Evolutionary conservation across 805 yeast genomes (phyloP).

Genomic region (Nakazawaea anatomiae): DNA sequence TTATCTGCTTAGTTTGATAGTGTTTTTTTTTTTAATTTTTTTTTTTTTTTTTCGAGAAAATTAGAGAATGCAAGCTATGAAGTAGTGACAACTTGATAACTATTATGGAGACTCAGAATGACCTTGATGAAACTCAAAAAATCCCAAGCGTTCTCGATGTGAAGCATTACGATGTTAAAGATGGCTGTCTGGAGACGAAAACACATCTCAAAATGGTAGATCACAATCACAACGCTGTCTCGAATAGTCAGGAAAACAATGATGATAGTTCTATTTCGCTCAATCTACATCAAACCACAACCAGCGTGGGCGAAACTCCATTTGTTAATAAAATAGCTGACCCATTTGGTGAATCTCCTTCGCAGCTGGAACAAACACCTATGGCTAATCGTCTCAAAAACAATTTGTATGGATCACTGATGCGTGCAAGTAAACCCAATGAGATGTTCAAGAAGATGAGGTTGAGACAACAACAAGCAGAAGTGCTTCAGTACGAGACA

Average conservation of each 20-base stretch:
- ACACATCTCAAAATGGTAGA: background rate
- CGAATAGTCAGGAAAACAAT: background rate
- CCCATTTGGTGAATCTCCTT: slow-evolving; percentile 8
- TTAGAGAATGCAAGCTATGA: too few species aligned
- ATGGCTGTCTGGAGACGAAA: too few species aligned
- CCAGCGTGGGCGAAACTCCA: slow-evolving; percentile 2
- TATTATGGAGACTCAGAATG: background rate
- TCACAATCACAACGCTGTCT: background rate
- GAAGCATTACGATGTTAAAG: too few species aligned
- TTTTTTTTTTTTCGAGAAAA: too few species aligned
- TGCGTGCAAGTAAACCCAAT: background rate
- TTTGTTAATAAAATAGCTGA: slow-evolving; percentile 4
- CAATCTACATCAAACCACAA: background rate
- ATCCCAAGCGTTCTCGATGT: too few species aligned
- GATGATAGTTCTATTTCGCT: background rate
- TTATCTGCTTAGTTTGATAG: too few species aligned
- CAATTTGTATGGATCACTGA: slow-evolving; percentile 1
- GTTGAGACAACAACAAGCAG: background rate
- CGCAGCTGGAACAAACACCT: background rate
- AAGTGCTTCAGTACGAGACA: slow-evolving; percentile 2
- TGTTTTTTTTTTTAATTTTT: too few species aligned
- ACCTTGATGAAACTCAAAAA: background rate
- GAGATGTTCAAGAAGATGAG: slow-evolving; percentile 3
- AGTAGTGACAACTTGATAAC: too few species aligned
- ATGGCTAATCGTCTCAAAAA: background rate